Conservation (phyloP, 768 basidiomycete species). For the Suillus discolor region DNA sequence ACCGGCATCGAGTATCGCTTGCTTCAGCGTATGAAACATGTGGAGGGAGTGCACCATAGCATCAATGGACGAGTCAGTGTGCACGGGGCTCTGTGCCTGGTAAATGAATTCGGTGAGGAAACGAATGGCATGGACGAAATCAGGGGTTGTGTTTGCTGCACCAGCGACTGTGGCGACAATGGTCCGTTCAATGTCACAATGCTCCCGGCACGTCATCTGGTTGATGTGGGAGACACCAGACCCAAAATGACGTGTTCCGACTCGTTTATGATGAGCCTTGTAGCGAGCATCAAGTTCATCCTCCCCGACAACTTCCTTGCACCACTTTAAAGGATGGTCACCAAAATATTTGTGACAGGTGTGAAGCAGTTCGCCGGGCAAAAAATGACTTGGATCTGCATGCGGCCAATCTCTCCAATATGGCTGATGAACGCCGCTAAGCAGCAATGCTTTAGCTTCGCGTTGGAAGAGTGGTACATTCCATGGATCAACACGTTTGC, state of each 20-base stretch:
- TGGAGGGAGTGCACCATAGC: neutral
- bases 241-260: constrained; percentile 36
- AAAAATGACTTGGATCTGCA: constrained; percentile 34
- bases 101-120: neutral
- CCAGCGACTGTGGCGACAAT: constrained; percentile 33
- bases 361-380: constrained; percentile 41
- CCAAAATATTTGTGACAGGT: constrained; percentile 20
- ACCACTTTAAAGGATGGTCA: constrained; percentile 44
- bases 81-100: neutral
- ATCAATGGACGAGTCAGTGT: neutral
- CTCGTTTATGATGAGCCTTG: constrained; percentile 31
- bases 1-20: neutral
- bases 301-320: constrained; percentile 30
- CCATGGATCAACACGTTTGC: constrained; percentile 20
- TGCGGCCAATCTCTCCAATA: constrained; percentile 41
- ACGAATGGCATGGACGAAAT: neutral
- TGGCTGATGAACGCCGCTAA: constrained; percentile 20
- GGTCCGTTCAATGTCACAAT: constrained; percentile 38
- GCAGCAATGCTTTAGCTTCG: constrained; percentile 14
- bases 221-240: constrained; percentile 41
- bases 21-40: neutral
- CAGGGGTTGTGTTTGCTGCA: constrained; percentile 30
- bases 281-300: constrained; percentile 39
- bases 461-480: constrained; percentile 26
- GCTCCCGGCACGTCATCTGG: constrained; percentile 44